Evolutionary conservation across 768 basidiomycete genomes (phyloP).

Genomic region (Russula sp.): DNA sequence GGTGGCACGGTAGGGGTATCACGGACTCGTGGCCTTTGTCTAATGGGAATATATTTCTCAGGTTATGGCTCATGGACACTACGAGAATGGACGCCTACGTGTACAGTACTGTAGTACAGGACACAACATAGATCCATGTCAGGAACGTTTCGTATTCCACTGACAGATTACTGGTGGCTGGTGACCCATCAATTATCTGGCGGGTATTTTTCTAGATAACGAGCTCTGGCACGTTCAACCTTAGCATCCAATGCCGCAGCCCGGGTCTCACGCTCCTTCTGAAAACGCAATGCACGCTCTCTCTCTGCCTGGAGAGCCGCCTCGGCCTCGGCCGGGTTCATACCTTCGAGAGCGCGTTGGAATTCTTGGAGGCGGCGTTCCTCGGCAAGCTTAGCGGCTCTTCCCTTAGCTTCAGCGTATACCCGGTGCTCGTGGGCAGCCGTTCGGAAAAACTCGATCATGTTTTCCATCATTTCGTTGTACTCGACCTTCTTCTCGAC

Average conservation of each 20-base stretch:
- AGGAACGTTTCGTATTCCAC: neutral
- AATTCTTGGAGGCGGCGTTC: constrained; percentile 8
- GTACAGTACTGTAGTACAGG: neutral
- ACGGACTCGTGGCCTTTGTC: neutral
- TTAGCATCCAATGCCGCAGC: neutral
- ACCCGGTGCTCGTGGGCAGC: neutral
- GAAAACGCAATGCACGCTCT: neutral
- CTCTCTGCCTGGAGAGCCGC: neutral
- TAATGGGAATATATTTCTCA: too few relatives aligned
- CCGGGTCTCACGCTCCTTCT: constrained; percentile 1
- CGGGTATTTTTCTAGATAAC: neutral
- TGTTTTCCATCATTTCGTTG: neutral
- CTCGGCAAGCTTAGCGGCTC: neutral
- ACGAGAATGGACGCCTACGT: neutral
- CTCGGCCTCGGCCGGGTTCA: constrained; percentile 6
- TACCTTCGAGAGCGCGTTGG: neutral
- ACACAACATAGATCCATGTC: neutral
- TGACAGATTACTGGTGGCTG: too few relatives aligned
- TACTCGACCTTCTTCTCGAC: constrained; percentile 14
- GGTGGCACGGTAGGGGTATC: too few relatives aligned
- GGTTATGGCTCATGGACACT: neutral
- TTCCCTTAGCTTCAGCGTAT: neutral
- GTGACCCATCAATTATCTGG: neutral
- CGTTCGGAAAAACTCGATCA: neutral
- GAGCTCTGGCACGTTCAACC: neutral